Conservation (phyloP, 2,329 filamentous ascomycete species). For the Chaetoscypha palmicola region DNA sequence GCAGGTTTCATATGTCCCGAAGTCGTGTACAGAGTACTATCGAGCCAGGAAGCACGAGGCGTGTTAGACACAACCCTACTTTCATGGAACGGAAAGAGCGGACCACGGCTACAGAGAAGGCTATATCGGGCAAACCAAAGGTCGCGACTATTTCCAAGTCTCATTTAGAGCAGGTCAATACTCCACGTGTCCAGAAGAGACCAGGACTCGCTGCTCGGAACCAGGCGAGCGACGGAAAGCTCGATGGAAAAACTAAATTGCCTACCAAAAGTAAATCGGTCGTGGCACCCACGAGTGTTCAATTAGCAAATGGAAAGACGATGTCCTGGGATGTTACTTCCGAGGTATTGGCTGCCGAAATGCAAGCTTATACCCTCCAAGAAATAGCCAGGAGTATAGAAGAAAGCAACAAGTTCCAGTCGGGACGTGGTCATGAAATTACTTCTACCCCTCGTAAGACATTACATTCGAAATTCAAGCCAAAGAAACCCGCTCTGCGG, state of each 20-base stretch:
- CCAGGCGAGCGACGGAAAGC: constrained; percentile 7
- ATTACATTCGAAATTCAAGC: constrained; percentile 41
- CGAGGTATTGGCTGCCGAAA: constrained; percentile 44
- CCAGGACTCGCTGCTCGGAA: constrained; percentile 20
- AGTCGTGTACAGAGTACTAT: constrained; percentile 10
- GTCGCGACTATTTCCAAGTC: not conserved
- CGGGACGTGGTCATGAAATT: constrained; percentile 6
- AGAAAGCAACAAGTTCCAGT: constrained; percentile 11
- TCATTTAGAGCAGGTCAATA: not conserved
- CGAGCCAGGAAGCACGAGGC: constrained; percentile 19
- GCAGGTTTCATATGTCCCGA: constrained; percentile 50
- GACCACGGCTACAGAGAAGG: constrained; percentile 7
- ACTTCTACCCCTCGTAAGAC: constrained; percentile 12
- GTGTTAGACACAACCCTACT: constrained; percentile 27
- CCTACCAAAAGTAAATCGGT: not conserved
- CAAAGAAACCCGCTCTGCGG: constrained; percentile 47
- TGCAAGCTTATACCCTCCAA: constrained; percentile 52
- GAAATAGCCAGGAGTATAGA: constrained; percentile 41
- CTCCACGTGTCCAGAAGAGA: constrained; percentile 22
- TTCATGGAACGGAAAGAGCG: constrained; percentile 48
- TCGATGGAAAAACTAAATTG: constrained; percentile 10
- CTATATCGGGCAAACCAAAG: not conserved
- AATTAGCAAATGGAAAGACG: constrained; percentile 30
- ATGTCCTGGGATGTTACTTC: constrained; percentile 33
- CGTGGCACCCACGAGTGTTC: not conserved